Evolutionary conservation across 257 asterid species (phyloP), one percentile per base, ranked within the genome.

Genomic region (Solanum chiquidenum): DNA sequence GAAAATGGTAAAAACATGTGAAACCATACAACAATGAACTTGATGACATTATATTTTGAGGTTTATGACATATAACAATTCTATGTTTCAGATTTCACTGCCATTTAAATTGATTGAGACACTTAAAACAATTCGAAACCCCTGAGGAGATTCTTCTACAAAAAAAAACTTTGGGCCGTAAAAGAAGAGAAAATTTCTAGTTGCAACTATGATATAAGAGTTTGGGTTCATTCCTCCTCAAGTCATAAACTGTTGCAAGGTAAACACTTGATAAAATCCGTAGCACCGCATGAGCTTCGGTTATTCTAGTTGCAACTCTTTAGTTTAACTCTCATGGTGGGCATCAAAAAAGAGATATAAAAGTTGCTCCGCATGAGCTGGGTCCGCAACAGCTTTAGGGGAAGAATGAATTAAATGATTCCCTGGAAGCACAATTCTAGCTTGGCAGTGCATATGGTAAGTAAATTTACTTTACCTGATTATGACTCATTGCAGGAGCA

Each of bases 401-500:
- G 35, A 84, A 64, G 49, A 37, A 77, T 27, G 55, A 7, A 77
- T 68, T 66, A 16, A 49, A 60, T 35, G 8, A 52, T 31, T 34
- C 31, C 82, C 64, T 71, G 37, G 77, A 46, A 44, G 23, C 66
- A n/a, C 75, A 52, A 31, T 38, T 34, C 52, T 35, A 31, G 33
- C 83, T 74, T 74, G 29, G 37, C 23, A 21, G 23, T 73, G 18
- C 29, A 74, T 75, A 74, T 35, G 31, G 9, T 34, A 74, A 74
- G 82, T 74, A 35, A 34, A 52, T 62, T 40, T 38, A 46, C 1
- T 42, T 31, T 88, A 95, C 99, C 99, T 95, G 90, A 93, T 94
- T 96, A 90, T 96, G 99, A 86, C 98, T 98, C 97, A 96, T 93
- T 55, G 99, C 98, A 84, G 99, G 93, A 90, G 99, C 95, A 77